Evolutionary conservation across 176 grass and related monocot species (phyloP).

Genomic region (Panicum miliaceum): DNA sequence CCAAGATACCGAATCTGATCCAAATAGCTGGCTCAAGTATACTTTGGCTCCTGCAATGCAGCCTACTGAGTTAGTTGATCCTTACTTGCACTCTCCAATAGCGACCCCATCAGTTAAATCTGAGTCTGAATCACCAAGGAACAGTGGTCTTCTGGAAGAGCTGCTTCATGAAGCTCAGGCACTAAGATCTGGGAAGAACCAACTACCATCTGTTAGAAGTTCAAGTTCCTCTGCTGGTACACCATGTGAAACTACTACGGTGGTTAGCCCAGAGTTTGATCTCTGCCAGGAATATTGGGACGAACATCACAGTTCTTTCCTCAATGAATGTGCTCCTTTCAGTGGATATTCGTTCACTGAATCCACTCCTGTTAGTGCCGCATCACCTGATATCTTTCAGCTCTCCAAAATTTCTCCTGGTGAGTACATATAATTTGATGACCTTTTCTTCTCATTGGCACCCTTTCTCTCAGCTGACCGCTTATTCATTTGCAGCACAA

Average conservation of each 20-base stretch:
- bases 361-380: slow-evolving; percentile 38
- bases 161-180: slow-evolving; percentile 70
- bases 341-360: slow-evolving; percentile 57
- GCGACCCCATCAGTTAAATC: slow-evolving; percentile 62
- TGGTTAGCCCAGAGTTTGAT: slow-evolving; percentile 54
- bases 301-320: slow-evolving; percentile 43
- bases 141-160: slow-evolving; percentile 87
- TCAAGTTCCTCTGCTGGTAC: slow-evolving; percentile 69
- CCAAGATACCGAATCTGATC: slow-evolving; percentile 95
- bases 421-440: not conserved
- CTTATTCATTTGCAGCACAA: slow-evolving; percentile 42
- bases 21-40: slow-evolving; percentile 70
- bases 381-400: slow-evolving; percentile 45
- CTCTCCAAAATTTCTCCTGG: slow-evolving; percentile 50
- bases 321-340: slow-evolving; percentile 47
- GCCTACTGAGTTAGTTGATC: slow-evolving; percentile 60
- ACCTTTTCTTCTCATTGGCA: not conserved
- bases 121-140: slow-evolving; percentile 55
- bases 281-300: slow-evolving; percentile 65
- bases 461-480: not conserved
- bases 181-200: slow-evolving; percentile 55
- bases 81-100: slow-evolving; percentile 63
- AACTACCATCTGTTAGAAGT: slow-evolving; percentile 55
- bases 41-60: slow-evolving; percentile 56
- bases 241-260: slow-evolving; percentile 47